A percentile compares a stretch with the other conserved stretches of the same genome.
phyloP scores from a whole-genome alignment of 2,329 filamentous ascomycete genomes.

The Endoconidiophora laricicola region DNA sequence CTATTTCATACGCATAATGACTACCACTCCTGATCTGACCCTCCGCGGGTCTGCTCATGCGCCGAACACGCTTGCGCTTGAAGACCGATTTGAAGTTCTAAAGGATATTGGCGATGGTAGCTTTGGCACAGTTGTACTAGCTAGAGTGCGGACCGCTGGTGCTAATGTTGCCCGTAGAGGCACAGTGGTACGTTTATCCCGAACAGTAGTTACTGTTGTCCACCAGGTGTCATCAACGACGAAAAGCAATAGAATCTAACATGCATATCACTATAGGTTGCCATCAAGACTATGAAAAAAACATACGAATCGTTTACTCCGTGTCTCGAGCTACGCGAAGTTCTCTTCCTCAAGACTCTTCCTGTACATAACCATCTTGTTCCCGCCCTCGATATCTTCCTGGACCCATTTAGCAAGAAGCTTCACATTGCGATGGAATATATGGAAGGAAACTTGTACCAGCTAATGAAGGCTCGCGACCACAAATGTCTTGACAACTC shows the following conservation, averaged over 20 bases:
- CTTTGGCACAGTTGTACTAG: conserved; percentile 88
- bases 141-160: conserved; percentile 79
- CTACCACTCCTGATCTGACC: conserved; percentile 45
- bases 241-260: no score
- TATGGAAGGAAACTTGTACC: conserved; percentile 98
- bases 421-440: conserved; percentile 98
- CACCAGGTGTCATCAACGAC: no score
- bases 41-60: conserved; percentile 46
- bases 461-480: conserved; percentile 95
- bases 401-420: conserved; percentile 90
- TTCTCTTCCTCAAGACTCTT: conserved; percentile 85
- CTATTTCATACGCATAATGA: conserved; percentile 8
- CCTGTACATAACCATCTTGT: conserved; percentile 82
- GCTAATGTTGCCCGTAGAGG: conserved; percentile 76
- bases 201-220: no score
- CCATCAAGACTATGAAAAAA: conserved; percentile 99
- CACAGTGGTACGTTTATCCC: conserved; percentile 56
- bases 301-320: conserved; percentile 83
- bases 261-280: conserved; percentile 44
- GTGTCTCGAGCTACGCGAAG: conserved; percentile 86
- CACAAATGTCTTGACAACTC: conserved; percentile 82
- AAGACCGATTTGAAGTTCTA: conserved; percentile 89
- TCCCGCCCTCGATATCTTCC: conserved; percentile 94
- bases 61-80: conserved; percentile 45
- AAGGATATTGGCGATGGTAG: conserved; percentile 98